Base-by-base conservation (phyloP, 1,139 yeast genomes). In the Wickerhamiella pararugosa region DNA sequence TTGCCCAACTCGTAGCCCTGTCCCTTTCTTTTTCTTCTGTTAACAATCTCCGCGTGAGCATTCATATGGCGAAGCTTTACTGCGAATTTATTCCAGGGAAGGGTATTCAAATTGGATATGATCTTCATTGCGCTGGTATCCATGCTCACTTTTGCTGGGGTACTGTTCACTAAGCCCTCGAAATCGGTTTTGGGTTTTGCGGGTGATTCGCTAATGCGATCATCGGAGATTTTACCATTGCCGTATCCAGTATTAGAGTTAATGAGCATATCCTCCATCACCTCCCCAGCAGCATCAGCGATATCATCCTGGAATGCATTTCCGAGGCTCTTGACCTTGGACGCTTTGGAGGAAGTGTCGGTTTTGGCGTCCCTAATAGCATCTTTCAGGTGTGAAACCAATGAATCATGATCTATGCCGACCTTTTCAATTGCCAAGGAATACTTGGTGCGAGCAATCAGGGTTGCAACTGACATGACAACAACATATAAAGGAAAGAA, bases 31-130 rank as follows among this genome's bases (percentile, higher is more conserved):
- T 36, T n/a, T 1, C 57, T 48, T 5, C 65, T 50, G 39, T 61
- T 57, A n/a, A 61, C 60, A 31, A 44, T 57, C 45, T 50, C 47
- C 41, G 59, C 56, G 40, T 57, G 59, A 25, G 62, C 41, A 42
- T 52, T 50, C 26, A 49, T 30, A 30, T 48, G 39, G 32, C 45
- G 47, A 29, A 56, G 45, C 32, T 45, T 46, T 2, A 56, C 58
- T 3, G 52, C 57, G 39, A 49, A 57, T 44, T 59, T 60, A n/a
- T 51, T 43, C 63, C 63, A 60, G 2, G 47, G 46, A 29, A 59
- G 45, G 25, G 30, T 32, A 44, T 58, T 60, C 36, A 59, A 46
- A 27, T 43, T 37, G 3, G 41, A 48, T 9, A 47, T 35, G 35
- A 51, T 47, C 8, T 32, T 30, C 15, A 11, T 15, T 25, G 48